Conservation (phyloP, 108 stramenopile species). For the Skeletonema costatum region DNA sequence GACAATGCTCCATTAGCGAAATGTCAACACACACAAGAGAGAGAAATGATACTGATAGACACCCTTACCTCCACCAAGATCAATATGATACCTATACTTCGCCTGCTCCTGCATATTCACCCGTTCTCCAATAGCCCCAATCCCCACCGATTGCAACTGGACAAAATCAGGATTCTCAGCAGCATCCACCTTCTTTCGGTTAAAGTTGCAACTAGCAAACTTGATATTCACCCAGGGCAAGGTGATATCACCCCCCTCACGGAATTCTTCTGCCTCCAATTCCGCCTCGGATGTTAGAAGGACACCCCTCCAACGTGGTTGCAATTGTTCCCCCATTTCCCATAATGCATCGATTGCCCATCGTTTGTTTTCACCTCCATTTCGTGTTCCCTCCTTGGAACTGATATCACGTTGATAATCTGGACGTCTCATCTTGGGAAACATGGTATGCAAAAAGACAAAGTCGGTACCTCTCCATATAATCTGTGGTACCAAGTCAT, state of each 20-base stretch:
- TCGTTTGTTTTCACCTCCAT: conserved; percentile 6
- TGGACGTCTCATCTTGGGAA: conserved; percentile 21
- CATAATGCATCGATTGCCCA: conserved; percentile 11
- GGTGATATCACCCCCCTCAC: neutral
- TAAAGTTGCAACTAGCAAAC: conserved; percentile 53
- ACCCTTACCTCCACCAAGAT: conserved; percentile 45
- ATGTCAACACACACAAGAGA: neutral
- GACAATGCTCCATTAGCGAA: neutral
- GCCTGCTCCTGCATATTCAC: conserved; percentile 23
- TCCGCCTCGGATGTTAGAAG: conserved; percentile 41
- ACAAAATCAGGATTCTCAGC: neutral
- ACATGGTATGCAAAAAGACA: conserved; percentile 22
- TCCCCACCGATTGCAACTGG: conserved; percentile 18
- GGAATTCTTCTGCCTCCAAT: conserved; percentile 9
- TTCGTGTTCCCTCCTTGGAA: neutral
- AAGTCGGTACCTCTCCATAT: conserved; percentile 55
- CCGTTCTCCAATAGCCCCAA: conserved; percentile 25
- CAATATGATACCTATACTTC: conserved; percentile 54
- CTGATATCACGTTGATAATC: conserved; percentile 21
- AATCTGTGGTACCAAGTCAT: conserved; percentile 45
- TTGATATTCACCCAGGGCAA: conserved; percentile 57
- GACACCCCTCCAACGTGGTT: conserved; percentile 50
- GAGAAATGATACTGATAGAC: neutral
- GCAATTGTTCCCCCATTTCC: conserved; percentile 25
- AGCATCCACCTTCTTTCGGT: conserved; percentile 28